Percentiles rank a stretch among this genome's conserved stretches.
These are phyloP conservation scores for Dionaea muscipula DNA, from an alignment of 179 eudicot genomes.

Conservation along the genomic window DNA sequence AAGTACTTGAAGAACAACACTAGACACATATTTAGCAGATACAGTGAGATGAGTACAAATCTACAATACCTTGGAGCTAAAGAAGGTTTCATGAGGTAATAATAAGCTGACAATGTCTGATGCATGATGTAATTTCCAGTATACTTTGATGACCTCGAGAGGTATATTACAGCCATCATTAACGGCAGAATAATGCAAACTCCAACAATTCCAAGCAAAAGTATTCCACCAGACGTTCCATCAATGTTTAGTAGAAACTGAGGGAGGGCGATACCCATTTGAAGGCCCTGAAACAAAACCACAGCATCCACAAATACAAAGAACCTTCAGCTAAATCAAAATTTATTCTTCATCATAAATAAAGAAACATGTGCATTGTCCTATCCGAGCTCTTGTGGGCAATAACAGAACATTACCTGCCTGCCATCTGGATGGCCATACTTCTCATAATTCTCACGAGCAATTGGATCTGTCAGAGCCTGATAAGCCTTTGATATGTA, in stretches of 20 bases:
- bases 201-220: conserved; percentile 58
- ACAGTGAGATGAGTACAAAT: background rate
- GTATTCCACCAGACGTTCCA: conserved; percentile 60
- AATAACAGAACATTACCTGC: conserved; percentile 29
- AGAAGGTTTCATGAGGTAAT: conserved; percentile 53
- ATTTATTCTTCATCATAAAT: background rate
- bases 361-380: background rate
- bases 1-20: too few relatives aligned
- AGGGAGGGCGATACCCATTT: conserved; percentile 80
- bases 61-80: conserved; percentile 58
- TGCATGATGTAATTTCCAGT: conserved; percentile 65
- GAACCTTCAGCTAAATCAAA: background rate
- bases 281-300: conserved; percentile 36
- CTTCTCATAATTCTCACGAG: conserved; percentile 55
- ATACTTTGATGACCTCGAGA: conserved; percentile 54
- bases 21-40: background rate
- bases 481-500: conserved; percentile 63
- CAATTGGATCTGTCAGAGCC: conserved; percentile 52
- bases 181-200: conserved; percentile 56
- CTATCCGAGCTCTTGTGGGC: background rate
- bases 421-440: conserved; percentile 72
- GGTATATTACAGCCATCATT: conserved; percentile 47
- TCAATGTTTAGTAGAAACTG: conserved; percentile 51
- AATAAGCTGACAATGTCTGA: conserved; percentile 48
- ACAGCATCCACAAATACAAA: background rate